Percentiles rank a stretch among this genome's conserved stretches.
phyloP scores from a whole-genome alignment of 768 basidiomycete genomes.

The Russula virescens region DNA sequence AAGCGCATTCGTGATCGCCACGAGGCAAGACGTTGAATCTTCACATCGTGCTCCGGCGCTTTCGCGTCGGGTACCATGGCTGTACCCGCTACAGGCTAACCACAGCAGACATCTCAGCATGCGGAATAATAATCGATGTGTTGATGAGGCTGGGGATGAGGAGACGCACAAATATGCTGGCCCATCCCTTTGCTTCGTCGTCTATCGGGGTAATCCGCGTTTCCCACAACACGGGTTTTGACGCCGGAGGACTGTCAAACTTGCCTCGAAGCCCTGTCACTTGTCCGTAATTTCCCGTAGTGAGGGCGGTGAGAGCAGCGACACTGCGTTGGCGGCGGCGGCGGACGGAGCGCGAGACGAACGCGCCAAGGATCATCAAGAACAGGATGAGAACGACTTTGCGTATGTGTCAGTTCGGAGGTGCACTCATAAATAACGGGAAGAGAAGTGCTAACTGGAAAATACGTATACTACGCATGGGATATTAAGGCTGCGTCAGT shows the following conservation, averaged over 20 bases:
- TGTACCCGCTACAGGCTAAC: constrained; percentile 8
- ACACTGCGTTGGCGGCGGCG: constrained; percentile 11
- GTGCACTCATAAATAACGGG: not conserved
- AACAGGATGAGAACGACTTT: not conserved
- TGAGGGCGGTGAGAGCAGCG: not conserved
- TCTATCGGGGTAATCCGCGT: not conserved
- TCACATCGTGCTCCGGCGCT: not conserved
- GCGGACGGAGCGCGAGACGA: constrained; percentile 13
- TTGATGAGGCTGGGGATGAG: not conserved
- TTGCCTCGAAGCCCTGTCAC: not conserved
- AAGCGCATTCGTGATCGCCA: constrained; percentile 1
- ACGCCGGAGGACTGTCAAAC: not conserved
- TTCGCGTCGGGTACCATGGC: not conserved
- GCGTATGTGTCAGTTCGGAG: not conserved
- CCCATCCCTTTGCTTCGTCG: constrained; percentile 16
- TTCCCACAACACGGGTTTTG: constrained; percentile 16
- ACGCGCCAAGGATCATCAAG: not conserved
- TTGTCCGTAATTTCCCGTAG: not conserved
- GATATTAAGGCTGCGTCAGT: not conserved
- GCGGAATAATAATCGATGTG: not conserved
- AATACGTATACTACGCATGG: constrained; percentile 6
- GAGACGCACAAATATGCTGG: constrained; percentile 4
- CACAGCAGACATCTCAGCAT: not conserved
- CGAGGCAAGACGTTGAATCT: not conserved
- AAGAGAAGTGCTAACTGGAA: not conserved